Evolutionary conservation across 108 stramenopile genomes (phyloP).

Genomic region (Nitzschia inconspicua): DNA sequence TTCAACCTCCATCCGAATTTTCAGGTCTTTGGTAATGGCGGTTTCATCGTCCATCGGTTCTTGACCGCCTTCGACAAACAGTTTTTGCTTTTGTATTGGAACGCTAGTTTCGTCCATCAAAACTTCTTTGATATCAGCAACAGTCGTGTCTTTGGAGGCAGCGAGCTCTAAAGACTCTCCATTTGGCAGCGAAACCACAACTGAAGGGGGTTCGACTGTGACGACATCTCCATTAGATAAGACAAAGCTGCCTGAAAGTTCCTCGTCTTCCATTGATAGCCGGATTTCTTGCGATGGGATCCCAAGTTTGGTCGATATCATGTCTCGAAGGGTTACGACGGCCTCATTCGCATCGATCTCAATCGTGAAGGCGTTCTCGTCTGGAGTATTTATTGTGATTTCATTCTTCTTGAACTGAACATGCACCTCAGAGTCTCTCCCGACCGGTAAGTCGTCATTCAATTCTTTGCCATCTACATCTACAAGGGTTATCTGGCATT

Average conservation of each 20-base stretch:
- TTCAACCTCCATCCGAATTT: too few relatives aligned
- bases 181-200: neutral
- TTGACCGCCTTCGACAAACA: neutral
- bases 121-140: neutral
- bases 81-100: neutral
- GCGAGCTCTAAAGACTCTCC: neutral
- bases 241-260: too few relatives aligned
- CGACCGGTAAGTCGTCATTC: too few relatives aligned
- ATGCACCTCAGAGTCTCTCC: too few relatives aligned
- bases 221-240: slow-evolving; percentile 2
- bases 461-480: too few relatives aligned
- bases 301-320: neutral
- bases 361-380: neutral
- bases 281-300: too few relatives aligned
- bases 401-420: too few relatives aligned
- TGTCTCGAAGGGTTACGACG: neutral
- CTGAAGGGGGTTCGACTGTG: neutral
- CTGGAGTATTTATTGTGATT: neutral
- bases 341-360: neutral
- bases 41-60: neutral
- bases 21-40: neutral
- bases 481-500: too few relatives aligned
- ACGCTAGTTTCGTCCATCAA: neutral
- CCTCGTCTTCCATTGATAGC: too few relatives aligned
- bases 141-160: neutral